Evolutionary conservation across 306 rosid genomes (phyloP).

Genomic region (Prunus salicina): DNA sequence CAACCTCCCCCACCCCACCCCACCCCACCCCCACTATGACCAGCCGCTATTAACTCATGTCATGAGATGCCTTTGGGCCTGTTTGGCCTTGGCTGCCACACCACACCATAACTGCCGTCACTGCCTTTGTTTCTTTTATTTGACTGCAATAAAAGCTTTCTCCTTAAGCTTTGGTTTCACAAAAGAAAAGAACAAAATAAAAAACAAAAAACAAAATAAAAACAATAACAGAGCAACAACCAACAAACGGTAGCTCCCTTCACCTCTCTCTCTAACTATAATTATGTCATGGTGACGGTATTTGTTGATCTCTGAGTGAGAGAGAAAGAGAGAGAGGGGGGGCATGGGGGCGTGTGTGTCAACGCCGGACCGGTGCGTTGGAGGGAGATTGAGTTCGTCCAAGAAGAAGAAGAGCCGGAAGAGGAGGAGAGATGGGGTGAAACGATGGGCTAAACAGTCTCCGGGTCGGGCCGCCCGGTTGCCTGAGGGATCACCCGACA

Average conservation of each 20-base stretch:
- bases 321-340: conserved; percentile 8
- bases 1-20: neutral
- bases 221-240: neutral
- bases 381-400: conserved; percentile 44
- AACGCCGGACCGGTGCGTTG: conserved; percentile 59
- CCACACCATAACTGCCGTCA: conserved; percentile 27
- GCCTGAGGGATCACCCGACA: conserved; percentile 54
- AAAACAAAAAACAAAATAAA: neutral
- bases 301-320: conserved; percentile 18
- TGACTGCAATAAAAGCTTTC: conserved; percentile 14
- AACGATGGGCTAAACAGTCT: conserved; percentile 46
- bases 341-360: conserved; percentile 91
- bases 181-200: neutral
- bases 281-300: conserved; percentile 17
- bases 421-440: conserved; percentile 37
- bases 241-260: conserved; percentile 28
- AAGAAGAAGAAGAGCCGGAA: conserved; percentile 38
- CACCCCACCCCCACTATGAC: neutral
- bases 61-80: conserved; percentile 14
- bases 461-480: conserved; percentile 16
- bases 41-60: neutral
- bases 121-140: neutral
- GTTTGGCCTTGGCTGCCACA: conserved; percentile 23
- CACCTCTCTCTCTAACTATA: conserved; percentile 17
- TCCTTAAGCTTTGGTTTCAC: conserved; percentile 7